Base-by-base conservation (phyloP, 2,329 filamentous ascomycete genomes). In the Fusarium stilboides region DNA sequence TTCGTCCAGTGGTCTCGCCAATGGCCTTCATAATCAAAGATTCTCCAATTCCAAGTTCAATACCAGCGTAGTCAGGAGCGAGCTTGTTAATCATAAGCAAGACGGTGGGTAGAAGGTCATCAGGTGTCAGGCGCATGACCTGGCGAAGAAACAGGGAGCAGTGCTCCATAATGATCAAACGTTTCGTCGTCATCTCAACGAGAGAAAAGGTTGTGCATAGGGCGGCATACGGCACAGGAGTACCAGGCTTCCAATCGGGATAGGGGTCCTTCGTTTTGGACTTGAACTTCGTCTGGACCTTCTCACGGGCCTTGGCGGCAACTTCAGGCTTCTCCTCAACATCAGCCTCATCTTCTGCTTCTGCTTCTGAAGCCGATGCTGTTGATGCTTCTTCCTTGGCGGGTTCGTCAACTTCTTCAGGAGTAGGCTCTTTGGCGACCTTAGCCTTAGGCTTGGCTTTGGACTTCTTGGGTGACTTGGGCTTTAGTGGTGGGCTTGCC, bases 21-120 rank as follows among this genome's bases (percentile, higher is more conserved):
- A 99, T 97, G 7, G 96, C 93, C 79, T 98, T 99, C 94, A 98
- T 98, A 75, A 99, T 98, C 28, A 99, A 82, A 1, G 95, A 98
- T 81, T 99, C 96, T 58, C 96, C 96, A 73, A 99, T 99, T n/a
- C 96, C 96, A 31, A 99, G 86, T 80, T 99, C 96, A 67, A 99
- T 94, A 20, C 96, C 96, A 43, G 94, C 92, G 78, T 98, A 99
- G 76, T 99, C 96, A 5, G 96, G 95, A 4, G 96, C 96, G 26
- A 99, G 88, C 79, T 98, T 98, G 82, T 98, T 98, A 79, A 97
- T 93, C 96, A 99, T 98, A 31, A 99, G 88, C 67, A 97, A 86
- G 24, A 98, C 91, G 0, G 94, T 97, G 0, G 94, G 90, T 3
- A 98, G 86, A 20, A 99, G 86, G 77, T 99, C 96, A 17, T 90